Percentiles rank a stretch among this genome's conserved stretches.
Conservation (phyloP, 768 basidiomycete genomes). For the Boletus bicolor region DNA sequence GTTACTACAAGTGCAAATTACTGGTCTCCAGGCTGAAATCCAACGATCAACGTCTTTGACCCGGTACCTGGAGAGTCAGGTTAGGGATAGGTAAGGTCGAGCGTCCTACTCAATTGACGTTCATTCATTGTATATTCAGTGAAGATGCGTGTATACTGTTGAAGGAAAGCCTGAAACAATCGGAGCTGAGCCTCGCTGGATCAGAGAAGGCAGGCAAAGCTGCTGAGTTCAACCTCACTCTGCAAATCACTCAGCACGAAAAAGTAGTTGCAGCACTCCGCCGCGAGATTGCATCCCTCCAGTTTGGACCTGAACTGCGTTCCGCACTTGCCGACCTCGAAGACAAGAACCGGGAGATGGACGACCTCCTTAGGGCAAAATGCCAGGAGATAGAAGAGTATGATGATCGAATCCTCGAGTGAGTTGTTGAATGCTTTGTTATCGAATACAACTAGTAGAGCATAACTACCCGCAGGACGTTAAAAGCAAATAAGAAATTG, state of each 20-base stretch:
- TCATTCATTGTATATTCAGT: slow-evolving; percentile 34
- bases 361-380: slow-evolving; percentile 64
- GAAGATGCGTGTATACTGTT: slow-evolving; percentile 41
- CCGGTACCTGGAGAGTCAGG: slow-evolving; percentile 60
- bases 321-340: slow-evolving; percentile 56
- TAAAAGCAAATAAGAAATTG: slow-evolving; percentile 81
- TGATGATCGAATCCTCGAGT: slow-evolving; percentile 80
- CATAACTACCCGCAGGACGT: slow-evolving; percentile 44
- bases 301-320: slow-evolving; percentile 53
- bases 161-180: slow-evolving; percentile 40
- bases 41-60: slow-evolving; percentile 61
- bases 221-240: slow-evolving; percentile 62
- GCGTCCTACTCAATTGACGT: neutral
- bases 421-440: slow-evolving; percentile 10
- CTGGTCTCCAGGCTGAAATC: slow-evolving; percentile 58
- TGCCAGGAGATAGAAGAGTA: slow-evolving; percentile 81
- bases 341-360: slow-evolving; percentile 74
- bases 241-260: slow-evolving; percentile 65
- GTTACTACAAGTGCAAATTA: slow-evolving; percentile 52
- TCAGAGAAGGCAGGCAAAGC: slow-evolving; percentile 58
- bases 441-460: slow-evolving; percentile 1
- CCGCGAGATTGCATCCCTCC: slow-evolving; percentile 51
- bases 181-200: slow-evolving; percentile 44
- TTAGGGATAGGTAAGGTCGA: slow-evolving; percentile 54
- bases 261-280: slow-evolving; percentile 58